phyloP scores from a whole-genome alignment of 2,329 filamentous ascomycete genomes.

The Elsinoe australis region DNA sequence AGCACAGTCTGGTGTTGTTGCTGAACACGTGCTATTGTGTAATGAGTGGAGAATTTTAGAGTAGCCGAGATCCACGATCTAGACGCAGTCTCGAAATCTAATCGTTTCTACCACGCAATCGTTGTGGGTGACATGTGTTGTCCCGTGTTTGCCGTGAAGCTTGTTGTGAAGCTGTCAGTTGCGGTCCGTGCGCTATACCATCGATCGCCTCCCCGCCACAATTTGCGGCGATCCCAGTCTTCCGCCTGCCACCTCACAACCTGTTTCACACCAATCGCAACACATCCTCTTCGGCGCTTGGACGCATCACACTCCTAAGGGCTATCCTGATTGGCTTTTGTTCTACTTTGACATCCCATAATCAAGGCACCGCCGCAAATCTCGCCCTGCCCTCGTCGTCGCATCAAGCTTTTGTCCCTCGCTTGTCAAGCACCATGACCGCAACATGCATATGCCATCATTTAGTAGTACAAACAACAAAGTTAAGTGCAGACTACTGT shows the following conservation, averaged over 20 bases:
- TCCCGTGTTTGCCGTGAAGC: not conserved
- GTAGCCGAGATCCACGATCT: too few species aligned
- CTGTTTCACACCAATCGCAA: slow-evolving; percentile 9
- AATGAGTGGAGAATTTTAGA: too few species aligned
- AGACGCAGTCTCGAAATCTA: too few species aligned
- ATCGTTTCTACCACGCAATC: too few species aligned
- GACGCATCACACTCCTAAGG: not conserved
- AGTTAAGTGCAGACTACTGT: slow-evolving; percentile 9
- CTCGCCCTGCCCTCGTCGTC: slow-evolving; percentile 3
- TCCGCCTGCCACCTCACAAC: slow-evolving; percentile 17
- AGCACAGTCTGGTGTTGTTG: too few species aligned
- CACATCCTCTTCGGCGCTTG: not conserved
- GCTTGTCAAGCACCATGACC: slow-evolving; percentile 5
- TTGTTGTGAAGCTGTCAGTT: slow-evolving; percentile 5
- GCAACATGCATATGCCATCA: slow-evolving; percentile 14
- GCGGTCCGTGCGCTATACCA: not conserved
- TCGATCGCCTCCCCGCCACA: slow-evolving; percentile 13
- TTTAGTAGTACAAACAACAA: not conserved
- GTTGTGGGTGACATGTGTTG: slow-evolving; percentile 9
- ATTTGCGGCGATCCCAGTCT: slow-evolving; percentile 11
- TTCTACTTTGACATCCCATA: not conserved
- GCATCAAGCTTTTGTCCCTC: slow-evolving; percentile 10
- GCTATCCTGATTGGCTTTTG: slow-evolving; percentile 12
- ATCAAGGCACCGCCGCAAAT: slow-evolving; percentile 8
- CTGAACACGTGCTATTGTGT: too few species aligned